Evolutionary conservation across 164 flowering plant species (phyloP).

Genomic region (Liriodendron chinense): DNA sequence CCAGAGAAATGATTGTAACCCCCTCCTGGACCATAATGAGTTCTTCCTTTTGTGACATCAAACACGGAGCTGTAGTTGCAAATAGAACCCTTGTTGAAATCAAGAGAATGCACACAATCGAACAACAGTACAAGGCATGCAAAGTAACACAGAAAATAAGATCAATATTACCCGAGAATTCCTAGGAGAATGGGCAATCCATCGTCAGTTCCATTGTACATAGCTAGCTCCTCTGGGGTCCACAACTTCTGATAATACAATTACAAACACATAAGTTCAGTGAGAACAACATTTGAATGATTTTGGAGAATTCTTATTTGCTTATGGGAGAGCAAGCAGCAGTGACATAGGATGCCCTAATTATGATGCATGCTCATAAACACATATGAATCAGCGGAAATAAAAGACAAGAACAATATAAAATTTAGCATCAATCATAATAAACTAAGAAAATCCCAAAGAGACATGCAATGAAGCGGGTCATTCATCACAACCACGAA

Average conservation of each 20-base stretch:
- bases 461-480: too few relatives aligned
- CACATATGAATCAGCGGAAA: too few relatives aligned
- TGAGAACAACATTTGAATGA: background rate
- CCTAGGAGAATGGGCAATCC: constrained; percentile 60
- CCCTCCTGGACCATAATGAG: constrained; percentile 84
- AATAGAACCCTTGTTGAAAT: background rate
- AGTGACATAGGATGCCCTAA: too few relatives aligned
- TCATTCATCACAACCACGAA: too few relatives aligned
- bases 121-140: background rate
- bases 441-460: too few relatives aligned
- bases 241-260: constrained; percentile 38
- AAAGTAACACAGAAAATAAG: background rate
- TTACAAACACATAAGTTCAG: background rate
- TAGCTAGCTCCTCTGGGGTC: constrained; percentile 52
- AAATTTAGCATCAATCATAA: too few relatives aligned
- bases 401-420: too few relatives aligned
- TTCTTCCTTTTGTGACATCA: constrained; percentile 90
- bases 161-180: constrained; percentile 25
- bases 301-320: background rate
- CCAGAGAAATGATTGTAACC: constrained; percentile 92
- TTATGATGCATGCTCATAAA: too few relatives aligned
- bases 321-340: background rate
- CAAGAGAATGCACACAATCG: background rate
- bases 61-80: constrained; percentile 65
- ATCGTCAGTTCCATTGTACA: constrained; percentile 73